These are phyloP conservation scores for Catunica adiposa DNA, from an alignment of 2,329 filamentous ascomycete genomes.

Conservation along the genomic window DNA sequence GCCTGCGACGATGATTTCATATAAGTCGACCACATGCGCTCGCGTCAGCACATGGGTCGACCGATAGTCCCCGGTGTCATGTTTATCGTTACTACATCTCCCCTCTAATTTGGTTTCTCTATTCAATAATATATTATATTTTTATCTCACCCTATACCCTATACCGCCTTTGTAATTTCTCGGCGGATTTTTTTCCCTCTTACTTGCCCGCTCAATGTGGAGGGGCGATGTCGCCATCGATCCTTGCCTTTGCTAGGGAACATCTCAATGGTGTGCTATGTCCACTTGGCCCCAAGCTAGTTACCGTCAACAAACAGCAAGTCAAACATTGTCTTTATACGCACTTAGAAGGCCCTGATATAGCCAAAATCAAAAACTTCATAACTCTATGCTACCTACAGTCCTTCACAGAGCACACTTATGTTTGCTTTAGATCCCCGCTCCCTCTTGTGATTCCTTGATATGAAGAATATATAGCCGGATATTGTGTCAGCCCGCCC, in stretches of 20 bases:
- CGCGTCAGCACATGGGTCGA: no score
- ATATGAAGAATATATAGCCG: neutral
- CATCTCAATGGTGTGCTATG: neutral
- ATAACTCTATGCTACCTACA: no score
- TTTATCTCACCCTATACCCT: neutral
- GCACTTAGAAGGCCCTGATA: neutral
- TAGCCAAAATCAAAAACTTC: no score
- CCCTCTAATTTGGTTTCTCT: neutral
- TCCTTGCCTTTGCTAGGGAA: constrained; percentile 10
- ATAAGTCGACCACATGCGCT: no score
- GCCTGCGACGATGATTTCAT: no score
- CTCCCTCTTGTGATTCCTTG: neutral
- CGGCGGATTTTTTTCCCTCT: no score
- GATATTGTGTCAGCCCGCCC: neutral
- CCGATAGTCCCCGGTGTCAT: no score
- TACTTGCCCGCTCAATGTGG: constrained; percentile 5
- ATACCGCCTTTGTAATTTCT: neutral
- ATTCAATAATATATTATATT: neutral
- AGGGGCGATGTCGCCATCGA: constrained; percentile 19
- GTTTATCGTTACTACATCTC: no score
- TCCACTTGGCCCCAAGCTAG: neutral
- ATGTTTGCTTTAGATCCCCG: no score
- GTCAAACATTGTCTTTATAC: neutral
- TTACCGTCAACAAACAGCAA: neutral
- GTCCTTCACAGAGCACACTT: no score